Percentiles rank a stretch among this genome's conserved stretches.
Conservation (phyloP, 116 monocot species). For the Phalaenopsis hybrid region DNA sequence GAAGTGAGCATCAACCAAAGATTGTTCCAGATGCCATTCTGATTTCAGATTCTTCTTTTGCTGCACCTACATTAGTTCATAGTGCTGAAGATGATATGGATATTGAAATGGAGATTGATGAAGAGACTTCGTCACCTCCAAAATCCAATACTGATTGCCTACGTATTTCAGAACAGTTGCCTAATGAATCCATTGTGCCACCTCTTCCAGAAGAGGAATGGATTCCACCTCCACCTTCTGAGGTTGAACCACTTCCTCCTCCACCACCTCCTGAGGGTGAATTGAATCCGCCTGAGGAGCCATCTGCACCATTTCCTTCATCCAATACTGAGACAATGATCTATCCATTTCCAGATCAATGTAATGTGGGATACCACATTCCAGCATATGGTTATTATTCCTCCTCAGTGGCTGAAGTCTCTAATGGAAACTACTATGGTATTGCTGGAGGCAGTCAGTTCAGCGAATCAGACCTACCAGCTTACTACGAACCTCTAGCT, state of each 20-base stretch:
- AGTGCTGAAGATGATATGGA: constrained; percentile 64
- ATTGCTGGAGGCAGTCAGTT: constrained; percentile 26
- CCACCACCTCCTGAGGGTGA: constrained; percentile 45
- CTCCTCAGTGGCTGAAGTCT: constrained; percentile 26
- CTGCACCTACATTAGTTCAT: constrained; percentile 12
- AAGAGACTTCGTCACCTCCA: constrained; percentile 31
- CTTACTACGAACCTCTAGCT: constrained; percentile 35
- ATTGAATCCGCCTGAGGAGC: constrained; percentile 49
- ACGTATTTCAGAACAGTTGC: constrained; percentile 18
- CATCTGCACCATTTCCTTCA: constrained; percentile 16
- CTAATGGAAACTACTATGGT: constrained; percentile 42
- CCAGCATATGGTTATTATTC: constrained; percentile 59
- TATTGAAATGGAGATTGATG: constrained; percentile 99
- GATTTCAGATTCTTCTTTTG: not conserved
- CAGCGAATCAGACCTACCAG: constrained; percentile 21
- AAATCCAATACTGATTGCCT: constrained; percentile 1
- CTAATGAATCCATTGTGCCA: constrained; percentile 34
- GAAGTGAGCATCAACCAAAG: constrained; percentile 9
- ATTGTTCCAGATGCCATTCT: not conserved
- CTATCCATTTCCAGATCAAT: constrained; percentile 45
- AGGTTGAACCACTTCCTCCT: constrained; percentile 61
- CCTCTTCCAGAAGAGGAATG: constrained; percentile 76
- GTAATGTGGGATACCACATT: constrained; percentile 33
- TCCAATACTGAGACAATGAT: constrained; percentile 23
- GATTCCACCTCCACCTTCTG: constrained; percentile 93